phyloP scores from a whole-genome alignment of 2,329 filamentous ascomycete genomes.

The Rhinocladiella similis region DNA sequence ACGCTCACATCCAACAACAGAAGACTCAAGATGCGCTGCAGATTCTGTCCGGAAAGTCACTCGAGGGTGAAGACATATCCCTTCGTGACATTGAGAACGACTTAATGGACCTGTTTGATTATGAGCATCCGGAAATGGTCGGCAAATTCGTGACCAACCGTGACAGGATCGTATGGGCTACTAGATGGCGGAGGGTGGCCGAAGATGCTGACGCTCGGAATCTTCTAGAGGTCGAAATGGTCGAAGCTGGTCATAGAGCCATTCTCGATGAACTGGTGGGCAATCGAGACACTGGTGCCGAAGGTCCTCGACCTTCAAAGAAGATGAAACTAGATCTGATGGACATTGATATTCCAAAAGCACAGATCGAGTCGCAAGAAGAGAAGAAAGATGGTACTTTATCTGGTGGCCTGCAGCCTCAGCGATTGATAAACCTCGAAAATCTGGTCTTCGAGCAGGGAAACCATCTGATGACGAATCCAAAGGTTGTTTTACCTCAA shows the following conservation, averaged over 20 bases:
- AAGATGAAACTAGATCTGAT: slow-evolving; percentile 83
- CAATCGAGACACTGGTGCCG: slow-evolving; percentile 58
- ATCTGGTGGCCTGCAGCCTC: slow-evolving; percentile 80
- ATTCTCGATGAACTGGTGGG: slow-evolving; percentile 88
- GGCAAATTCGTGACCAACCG: slow-evolving; percentile 87
- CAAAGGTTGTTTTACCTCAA: slow-evolving; percentile 88
- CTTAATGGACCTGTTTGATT: slow-evolving; percentile 96
- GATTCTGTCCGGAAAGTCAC: slow-evolving; percentile 73
- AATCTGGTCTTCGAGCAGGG: slow-evolving; percentile 97
- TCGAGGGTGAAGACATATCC: slow-evolving; percentile 77
- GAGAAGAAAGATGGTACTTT: slow-evolving; percentile 65
- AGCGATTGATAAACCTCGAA: slow-evolving; percentile 86
- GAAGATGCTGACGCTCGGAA: slow-evolving; percentile 71
- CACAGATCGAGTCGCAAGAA: slow-evolving; percentile 56
- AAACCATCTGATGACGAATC: slow-evolving; percentile 99
- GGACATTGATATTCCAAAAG: slow-evolving; percentile 77
- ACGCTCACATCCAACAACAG: slow-evolving; percentile 89
- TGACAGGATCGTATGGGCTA: slow-evolving; percentile 95
- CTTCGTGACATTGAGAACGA: slow-evolving; percentile 96
- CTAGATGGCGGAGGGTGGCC: slow-evolving; percentile 78
- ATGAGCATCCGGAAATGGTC: slow-evolving; percentile 91
- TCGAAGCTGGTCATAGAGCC: slow-evolving; percentile 78
- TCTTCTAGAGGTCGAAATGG: slow-evolving; percentile 86
- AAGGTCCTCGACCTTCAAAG: slow-evolving; percentile 63
- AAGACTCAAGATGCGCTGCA: slow-evolving; percentile 84